These are phyloP conservation scores for Lodderomyces metapsilosis DNA, from an alignment of 1,139 yeast species.

Conservation along the genomic window DNA sequence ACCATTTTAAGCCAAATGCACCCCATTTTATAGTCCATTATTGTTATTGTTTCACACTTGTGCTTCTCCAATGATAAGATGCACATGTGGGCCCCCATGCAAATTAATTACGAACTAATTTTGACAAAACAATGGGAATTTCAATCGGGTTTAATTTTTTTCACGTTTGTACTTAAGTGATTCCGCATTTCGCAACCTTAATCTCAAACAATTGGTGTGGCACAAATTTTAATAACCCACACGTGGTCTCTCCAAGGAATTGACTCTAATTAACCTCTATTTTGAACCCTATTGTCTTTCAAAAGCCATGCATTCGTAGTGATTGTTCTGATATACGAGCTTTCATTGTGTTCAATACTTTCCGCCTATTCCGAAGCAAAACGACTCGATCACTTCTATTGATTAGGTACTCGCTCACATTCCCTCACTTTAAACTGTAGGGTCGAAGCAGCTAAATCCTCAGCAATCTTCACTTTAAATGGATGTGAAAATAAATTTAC, in stretches of 20 bases:
- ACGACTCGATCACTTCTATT: too few relatives aligned
- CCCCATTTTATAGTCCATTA: neutral
- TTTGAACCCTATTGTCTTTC: too few relatives aligned
- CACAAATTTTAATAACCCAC: neutral
- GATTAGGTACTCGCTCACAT: too few relatives aligned
- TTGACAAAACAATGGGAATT: neutral
- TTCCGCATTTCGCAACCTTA: neutral
- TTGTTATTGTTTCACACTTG: neutral
- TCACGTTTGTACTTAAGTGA: neutral
- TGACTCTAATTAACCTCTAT: neutral
- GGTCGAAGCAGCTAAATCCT: too few relatives aligned
- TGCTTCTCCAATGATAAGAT: too few relatives aligned
- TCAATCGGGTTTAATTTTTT: neutral
- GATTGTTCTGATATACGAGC: too few relatives aligned
- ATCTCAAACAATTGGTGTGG: neutral
- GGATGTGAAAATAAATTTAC: too few relatives aligned
- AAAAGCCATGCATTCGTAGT: too few relatives aligned
- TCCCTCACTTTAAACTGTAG: too few relatives aligned
- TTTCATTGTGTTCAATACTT: too few relatives aligned
- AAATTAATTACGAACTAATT: neutral
- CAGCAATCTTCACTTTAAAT: too few relatives aligned
- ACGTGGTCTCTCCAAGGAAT: neutral
- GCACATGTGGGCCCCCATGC: neutral
- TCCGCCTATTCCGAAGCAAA: too few relatives aligned
- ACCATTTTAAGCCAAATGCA: neutral